A percentile compares a stretch with the other conserved stretches of the same genome.
These are phyloP conservation scores for Monosporascus sp. DNA, from an alignment of 2,329 filamentous ascomycete species.

Conservation along the genomic window DNA sequence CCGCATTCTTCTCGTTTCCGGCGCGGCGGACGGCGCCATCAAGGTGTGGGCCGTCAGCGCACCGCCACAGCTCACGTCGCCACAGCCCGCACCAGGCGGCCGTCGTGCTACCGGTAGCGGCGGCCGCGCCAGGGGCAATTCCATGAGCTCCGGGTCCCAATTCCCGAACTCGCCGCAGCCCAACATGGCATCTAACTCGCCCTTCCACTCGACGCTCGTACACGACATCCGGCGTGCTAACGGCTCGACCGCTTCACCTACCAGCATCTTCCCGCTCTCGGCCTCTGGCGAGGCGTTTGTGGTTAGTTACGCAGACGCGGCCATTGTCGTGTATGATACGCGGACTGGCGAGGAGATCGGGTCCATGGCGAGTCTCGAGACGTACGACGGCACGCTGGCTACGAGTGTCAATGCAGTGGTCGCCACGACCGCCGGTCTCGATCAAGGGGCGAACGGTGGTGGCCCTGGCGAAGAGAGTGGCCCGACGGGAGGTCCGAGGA, in stretches of 20 bases:
- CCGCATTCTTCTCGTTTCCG: conserved; percentile 83
- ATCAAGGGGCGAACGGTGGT: conserved; percentile 53
- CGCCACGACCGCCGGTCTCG: conserved; percentile 76
- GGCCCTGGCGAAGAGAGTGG: conserved; percentile 68
- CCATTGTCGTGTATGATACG: conserved; percentile 88
- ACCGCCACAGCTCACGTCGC: conserved; percentile 79
- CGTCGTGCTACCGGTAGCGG: conserved; percentile 59
- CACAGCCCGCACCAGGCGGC: conserved; percentile 58
- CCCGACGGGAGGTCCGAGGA: conserved; percentile 66
- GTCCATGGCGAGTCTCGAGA: conserved; percentile 89
- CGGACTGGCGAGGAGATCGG: conserved; percentile 86
- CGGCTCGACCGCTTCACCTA: conserved; percentile 66
- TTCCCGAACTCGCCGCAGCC: conserved; percentile 89
- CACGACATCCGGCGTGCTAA: conserved; percentile 75
- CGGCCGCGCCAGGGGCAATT: conserved; percentile 80
- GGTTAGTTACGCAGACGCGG: conserved; percentile 85
- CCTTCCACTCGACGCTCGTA: conserved; percentile 82
- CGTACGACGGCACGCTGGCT: conserved; percentile 75
- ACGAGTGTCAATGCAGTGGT: conserved; percentile 89
- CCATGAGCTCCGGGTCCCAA: conserved; percentile 88
- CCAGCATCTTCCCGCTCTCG: conserved; percentile 87
- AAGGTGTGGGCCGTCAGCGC: conserved; percentile 93
- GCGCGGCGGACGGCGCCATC: conserved; percentile 83
- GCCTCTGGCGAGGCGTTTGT: conserved; percentile 81
- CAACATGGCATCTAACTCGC: conserved; percentile 75